A percentile compares a stretch with the other conserved stretches of the same genome.
phyloP scores from a whole-genome alignment of 2,329 filamentous ascomycete species.

The Aureobasidium melanogenum region DNA sequence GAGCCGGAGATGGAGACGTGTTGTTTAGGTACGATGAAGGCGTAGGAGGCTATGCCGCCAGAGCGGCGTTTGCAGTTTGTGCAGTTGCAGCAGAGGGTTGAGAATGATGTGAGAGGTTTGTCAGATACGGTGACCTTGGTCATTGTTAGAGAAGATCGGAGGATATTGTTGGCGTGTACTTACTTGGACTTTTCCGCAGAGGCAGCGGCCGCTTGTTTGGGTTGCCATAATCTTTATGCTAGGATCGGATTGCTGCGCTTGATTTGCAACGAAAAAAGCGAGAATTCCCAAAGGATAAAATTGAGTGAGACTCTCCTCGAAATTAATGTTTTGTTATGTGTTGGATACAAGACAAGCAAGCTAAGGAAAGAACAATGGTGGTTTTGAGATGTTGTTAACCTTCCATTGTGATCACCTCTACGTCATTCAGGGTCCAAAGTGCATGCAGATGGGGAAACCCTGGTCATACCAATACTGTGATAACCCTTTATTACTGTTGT shows the following conservation, averaged over 20 bases:
- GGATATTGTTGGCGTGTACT: too few relatives aligned
- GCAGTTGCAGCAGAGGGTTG: constrained; percentile 17
- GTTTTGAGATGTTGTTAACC: not conserved
- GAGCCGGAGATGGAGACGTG: constrained; percentile 13
- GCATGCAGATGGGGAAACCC: not conserved
- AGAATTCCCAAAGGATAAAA: too few relatives aligned
- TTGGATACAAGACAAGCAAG: too few relatives aligned
- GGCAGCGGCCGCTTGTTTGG: not conserved
- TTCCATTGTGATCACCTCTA: not conserved
- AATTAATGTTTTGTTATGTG: too few relatives aligned
- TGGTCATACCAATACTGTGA: not conserved
- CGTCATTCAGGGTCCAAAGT: not conserved
- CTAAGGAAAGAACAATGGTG: not conserved
- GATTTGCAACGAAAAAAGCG: not conserved
- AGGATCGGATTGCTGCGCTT: not conserved
- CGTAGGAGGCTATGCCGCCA: constrained; percentile 17
- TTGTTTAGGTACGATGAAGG: constrained; percentile 15
- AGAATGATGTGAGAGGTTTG: not conserved
- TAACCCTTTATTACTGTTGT: not conserved
- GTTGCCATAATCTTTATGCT: not conserved
- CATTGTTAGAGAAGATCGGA: not conserved
- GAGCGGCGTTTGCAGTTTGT: constrained; percentile 16
- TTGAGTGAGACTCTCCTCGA: too few relatives aligned
- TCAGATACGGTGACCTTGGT: not conserved
- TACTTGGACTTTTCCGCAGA: constrained; percentile 9